Base-by-base conservation (phyloP, 371 early-diverging fungal genomes). In the Rhizopus stolonifer region DNA sequence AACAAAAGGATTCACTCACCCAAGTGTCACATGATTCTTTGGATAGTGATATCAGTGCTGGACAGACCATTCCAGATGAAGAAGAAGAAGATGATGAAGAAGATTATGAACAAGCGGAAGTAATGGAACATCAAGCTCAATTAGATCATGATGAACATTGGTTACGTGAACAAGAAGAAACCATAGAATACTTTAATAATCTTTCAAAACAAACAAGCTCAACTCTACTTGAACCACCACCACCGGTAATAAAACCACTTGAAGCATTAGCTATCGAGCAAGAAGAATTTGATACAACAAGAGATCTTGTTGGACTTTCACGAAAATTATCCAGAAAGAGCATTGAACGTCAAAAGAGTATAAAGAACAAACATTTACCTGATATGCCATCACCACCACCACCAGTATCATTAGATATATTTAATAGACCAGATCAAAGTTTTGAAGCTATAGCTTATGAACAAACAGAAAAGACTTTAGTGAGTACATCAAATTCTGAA, bases 401-500 rank as follows among this genome's bases (percentile, higher is more conserved):
- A 15, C 49, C 9, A 9, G n/a, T 13, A 32, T 34, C 21, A 55
- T 26, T 17, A 1, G 17, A 13, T 34, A 1, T 24, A 15, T 14
- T 26, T 17, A 5, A 2, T 18, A 3, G 34, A 31, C 15, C 17
- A 24, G 14, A 23, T 38, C 63, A 65, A 2, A 47, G 54, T 2
- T 70, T 74, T 50, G 68, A 63, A 40, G 65, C 74, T 2, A 56
- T 74, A 8, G 66, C 70, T 11, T 74, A 74, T 42, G 68, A 70
- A 34, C 15, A 48, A 18, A 72, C 70, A 29, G 24, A 21, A 49
- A 13, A 23, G 1, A 15, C 31, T 42, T 5, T 19, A n/a, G n/a
- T n/a, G n/a, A n/a, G n/a, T n/a, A n/a, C n/a, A n/a, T n/a, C n/a
- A n/a, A n/a, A n/a, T n/a, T n/a, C n/a, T n/a, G 15, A 18, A 23